phyloP scores from a whole-genome alignment of 176 grass and related monocot species.

The Lolium perenne region DNA sequence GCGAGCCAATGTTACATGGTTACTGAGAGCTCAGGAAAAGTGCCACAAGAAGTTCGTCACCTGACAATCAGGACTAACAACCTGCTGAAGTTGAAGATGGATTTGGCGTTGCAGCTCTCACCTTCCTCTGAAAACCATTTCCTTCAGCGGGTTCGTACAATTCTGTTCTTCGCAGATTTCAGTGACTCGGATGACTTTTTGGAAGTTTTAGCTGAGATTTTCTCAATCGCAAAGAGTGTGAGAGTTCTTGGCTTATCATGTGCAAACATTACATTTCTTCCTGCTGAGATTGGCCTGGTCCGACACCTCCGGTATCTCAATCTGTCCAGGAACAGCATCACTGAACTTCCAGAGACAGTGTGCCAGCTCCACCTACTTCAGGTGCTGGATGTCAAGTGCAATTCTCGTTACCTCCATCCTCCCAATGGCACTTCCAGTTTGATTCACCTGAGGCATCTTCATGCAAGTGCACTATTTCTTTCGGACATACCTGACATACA shows the following conservation, averaged over 20 bases:
- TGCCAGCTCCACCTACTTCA: conserved; percentile 43
- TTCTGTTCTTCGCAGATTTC: conserved; percentile 41
- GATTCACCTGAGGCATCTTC: conserved; percentile 35
- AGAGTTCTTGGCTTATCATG: conserved; percentile 43
- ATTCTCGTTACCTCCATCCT: conserved; percentile 30
- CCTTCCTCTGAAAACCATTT: conserved; percentile 36
- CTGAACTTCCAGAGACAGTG: conserved; percentile 40
- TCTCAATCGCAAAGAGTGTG: conserved; percentile 16
- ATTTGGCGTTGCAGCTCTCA: conserved; percentile 37
- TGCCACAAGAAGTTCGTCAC: conserved; percentile 43
- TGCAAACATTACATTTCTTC: conserved; percentile 28
- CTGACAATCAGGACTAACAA: conserved; percentile 40
- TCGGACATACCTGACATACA: conserved; percentile 30
- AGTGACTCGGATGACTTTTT: conserved; percentile 34
- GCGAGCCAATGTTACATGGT: conserved; percentile 24
- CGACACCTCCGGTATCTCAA: conserved; percentile 26
- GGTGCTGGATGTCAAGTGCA: conserved; percentile 30
- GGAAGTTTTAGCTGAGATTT: conserved; percentile 29
- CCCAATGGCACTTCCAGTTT: conserved; percentile 36
- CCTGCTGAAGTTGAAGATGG: conserved; percentile 42
- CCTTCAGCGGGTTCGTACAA: conserved; percentile 38
- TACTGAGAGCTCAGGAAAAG: conserved; percentile 41
- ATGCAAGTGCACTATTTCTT: conserved; percentile 40
- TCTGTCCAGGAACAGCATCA: conserved; percentile 36
- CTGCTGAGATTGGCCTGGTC: conserved; percentile 37